These are phyloP conservation scores for Bipolaris sorokiniana DNA, from an alignment of 2,329 filamentous ascomycete genomes.

Conservation along the genomic window DNA sequence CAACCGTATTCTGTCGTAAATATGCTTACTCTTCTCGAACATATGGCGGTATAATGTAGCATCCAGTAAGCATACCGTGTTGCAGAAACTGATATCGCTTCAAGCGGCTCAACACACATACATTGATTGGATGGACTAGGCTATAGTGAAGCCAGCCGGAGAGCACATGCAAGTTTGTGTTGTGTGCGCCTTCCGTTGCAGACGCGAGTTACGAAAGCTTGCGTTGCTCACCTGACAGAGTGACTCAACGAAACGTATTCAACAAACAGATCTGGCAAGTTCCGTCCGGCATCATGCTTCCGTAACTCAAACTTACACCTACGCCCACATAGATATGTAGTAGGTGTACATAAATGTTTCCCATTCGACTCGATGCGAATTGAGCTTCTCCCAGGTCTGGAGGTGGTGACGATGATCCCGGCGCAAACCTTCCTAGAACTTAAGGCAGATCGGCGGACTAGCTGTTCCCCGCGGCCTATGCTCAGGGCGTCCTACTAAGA, in stretches of 20 bases:
- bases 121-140: not conserved
- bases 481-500: not conserved
- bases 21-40: not conserved
- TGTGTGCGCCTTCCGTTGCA: not conserved
- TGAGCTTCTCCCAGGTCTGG: not conserved
- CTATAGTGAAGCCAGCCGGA: not conserved
- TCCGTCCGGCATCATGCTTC: not conserved
- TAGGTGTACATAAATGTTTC: not conserved
- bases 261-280: not conserved
- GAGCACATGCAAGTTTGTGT: not conserved
- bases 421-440: conserved; percentile 6
- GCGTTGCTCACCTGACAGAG: not conserved
- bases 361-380: not conserved
- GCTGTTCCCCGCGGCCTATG: conserved; percentile 4
- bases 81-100: not conserved
- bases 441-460: conserved; percentile 12
- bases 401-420: conserved; percentile 8
- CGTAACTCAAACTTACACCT: not conserved
- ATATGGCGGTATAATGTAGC: not conserved
- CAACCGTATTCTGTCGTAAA: not conserved
- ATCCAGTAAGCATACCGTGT: not conserved
- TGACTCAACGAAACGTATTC: not conserved
- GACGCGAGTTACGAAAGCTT: not conserved
- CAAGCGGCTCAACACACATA: not conserved
- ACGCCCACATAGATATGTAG: too few relatives aligned